Percentiles rank a stretch among this genome's conserved stretches.
Conservation (phyloP, 2,329 filamentous ascomycete species). For the Trichoderma pleuroti region DNA sequence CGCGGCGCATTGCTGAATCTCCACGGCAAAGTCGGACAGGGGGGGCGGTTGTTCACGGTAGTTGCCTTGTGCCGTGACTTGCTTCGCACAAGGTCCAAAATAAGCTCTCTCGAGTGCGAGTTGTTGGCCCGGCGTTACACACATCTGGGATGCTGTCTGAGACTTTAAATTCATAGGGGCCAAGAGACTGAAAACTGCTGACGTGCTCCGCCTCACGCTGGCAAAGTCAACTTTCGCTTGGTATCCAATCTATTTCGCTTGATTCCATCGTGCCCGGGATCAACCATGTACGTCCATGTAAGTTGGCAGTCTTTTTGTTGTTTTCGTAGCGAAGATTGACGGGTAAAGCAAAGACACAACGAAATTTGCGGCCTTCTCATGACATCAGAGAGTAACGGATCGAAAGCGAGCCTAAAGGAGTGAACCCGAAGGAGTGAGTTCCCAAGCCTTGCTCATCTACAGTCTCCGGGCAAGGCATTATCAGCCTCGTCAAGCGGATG, state of each 20-base stretch:
- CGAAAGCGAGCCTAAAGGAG: background rate
- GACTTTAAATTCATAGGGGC: background rate
- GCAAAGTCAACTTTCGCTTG: conserved; percentile 12
- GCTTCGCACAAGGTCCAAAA: conserved; percentile 2
- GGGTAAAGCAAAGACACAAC: background rate
- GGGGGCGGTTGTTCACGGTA: background rate
- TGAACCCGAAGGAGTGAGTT: background rate
- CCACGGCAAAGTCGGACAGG: background rate
- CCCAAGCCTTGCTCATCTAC: background rate
- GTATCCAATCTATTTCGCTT: conserved; percentile 14
- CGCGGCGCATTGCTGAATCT: conserved; percentile 15
- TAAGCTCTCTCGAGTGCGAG: conserved; percentile 2
- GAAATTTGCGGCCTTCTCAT: background rate
- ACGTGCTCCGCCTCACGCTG: background rate
- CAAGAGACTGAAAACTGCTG: background rate
- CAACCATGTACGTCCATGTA: background rate
- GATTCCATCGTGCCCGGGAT: background rate
- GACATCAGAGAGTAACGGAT: background rate
- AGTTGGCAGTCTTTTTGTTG: background rate
- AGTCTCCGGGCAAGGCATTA: background rate
- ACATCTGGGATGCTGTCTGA: conserved; percentile 13
- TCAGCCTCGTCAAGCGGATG: background rate
- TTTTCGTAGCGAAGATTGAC: background rate
- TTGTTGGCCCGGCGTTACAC: conserved; percentile 15
- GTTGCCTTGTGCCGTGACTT: background rate